Conservation (phyloP, 116 monocot genomes). For the Iris pallida region DNA sequence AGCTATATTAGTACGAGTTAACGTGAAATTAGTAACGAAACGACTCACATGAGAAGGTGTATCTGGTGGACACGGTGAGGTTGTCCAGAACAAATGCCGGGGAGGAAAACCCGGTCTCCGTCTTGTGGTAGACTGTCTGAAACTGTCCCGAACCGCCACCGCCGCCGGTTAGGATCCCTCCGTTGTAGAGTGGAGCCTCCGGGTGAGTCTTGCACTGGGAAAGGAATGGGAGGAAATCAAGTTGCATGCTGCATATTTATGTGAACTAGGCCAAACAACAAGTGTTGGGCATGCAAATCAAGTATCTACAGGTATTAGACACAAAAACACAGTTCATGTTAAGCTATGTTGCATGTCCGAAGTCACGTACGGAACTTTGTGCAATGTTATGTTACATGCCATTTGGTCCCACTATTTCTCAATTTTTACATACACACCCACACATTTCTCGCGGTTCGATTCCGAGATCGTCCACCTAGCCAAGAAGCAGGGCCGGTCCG, state of each 20-base stretch:
- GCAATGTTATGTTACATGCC: too few species aligned
- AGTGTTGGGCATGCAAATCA: not conserved
- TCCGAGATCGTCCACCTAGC: too few species aligned
- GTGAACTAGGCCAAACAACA: not conserved
- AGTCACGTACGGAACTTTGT: too few species aligned
- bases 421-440: too few species aligned
- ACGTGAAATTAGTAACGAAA: not conserved
- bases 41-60: conserved; percentile 77
- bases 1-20: not conserved
- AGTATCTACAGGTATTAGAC: not conserved
- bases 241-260: not conserved
- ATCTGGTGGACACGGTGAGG: conserved; percentile 51
- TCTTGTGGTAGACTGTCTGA: conserved; percentile 12
- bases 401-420: too few species aligned
- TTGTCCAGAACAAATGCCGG: conserved; percentile 62
- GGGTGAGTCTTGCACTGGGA: conserved; percentile 71
- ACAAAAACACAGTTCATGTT: not conserved
- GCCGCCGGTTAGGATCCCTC: conserved; percentile 50
- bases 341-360: too few species aligned
- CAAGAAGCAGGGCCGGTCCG: too few species aligned
- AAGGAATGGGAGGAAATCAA: not conserved
- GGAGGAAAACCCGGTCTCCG: conserved; percentile 31
- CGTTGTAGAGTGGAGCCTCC: conserved; percentile 69
- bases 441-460: too few species aligned
- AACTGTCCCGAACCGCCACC: not conserved